phyloP scores from a whole-genome alignment of 2,329 filamentous ascomycete species.

The Verticillium isaacii region DNA sequence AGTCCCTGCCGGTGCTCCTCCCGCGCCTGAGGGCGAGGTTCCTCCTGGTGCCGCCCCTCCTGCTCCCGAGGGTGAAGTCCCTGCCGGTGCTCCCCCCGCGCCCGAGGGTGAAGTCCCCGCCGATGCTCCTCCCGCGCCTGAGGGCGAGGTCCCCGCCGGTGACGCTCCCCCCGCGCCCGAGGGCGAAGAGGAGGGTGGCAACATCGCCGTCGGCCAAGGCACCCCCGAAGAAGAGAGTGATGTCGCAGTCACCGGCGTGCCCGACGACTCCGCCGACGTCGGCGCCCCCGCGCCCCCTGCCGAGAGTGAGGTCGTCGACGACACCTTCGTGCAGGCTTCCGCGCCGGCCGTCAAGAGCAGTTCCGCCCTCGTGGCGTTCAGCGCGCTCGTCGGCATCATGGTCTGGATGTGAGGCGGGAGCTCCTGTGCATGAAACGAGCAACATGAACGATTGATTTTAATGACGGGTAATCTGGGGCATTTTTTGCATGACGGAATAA shows the following conservation, averaged over 20 bases:
- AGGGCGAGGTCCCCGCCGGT: not conserved
- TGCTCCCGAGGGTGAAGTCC: not conserved
- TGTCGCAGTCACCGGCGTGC: not conserved
- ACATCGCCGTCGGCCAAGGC: not conserved
- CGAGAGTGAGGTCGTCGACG: not conserved
- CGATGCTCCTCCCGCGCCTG: not conserved
- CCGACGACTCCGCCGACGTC: not conserved
- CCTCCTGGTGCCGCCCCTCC: conserved; percentile 2
- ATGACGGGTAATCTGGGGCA: not conserved
- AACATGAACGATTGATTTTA: not conserved
- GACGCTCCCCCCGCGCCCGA: not conserved
- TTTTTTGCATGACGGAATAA: not conserved
- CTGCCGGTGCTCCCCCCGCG: not conserved
- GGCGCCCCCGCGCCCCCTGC: not conserved
- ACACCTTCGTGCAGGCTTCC: not conserved
- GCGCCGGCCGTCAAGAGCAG: not conserved
- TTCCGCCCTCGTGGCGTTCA: not conserved
- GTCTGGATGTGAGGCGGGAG: not conserved
- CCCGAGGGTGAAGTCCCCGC: not conserved
- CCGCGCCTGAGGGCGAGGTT: not conserved
- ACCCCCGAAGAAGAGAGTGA: not conserved
- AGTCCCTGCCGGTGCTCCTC: not conserved
- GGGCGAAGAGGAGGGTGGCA: not conserved
- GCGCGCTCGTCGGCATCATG: not conserved
- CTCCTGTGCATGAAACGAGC: no score